Conservation (phyloP, 768 basidiomycete genomes). For the Amanita rubescens region DNA sequence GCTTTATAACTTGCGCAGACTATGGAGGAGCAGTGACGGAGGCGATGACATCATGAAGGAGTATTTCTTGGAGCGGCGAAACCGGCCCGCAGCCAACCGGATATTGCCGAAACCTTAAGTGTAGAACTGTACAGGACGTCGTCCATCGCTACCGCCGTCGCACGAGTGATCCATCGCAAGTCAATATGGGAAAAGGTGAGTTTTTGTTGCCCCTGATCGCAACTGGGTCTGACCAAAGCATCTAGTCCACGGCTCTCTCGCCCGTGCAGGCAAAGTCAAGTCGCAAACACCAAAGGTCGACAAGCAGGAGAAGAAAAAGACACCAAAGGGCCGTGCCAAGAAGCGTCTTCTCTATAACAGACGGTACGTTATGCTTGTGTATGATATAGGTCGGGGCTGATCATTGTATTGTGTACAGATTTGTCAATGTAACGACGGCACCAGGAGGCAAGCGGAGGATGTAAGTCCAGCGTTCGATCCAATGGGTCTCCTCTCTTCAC, state of each 20-base stretch:
- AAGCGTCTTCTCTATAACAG: constrained; percentile 93
- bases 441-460: constrained; percentile 94
- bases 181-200: constrained; percentile 72
- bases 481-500: not conserved
- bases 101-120: constrained; percentile 17
- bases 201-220: constrained; percentile 10
- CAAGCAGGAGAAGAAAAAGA: constrained; percentile 99
- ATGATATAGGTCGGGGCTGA: not conserved
- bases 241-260: constrained; percentile 98
- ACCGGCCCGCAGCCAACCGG: not conserved
- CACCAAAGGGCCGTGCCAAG: constrained; percentile 94
- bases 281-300: constrained; percentile 98
- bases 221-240: not conserved
- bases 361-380: constrained; percentile 44
- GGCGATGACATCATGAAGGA: constrained; percentile 2
- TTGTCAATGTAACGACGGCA: constrained; percentile 88
- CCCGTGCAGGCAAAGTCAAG: constrained; percentile 99
- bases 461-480: constrained; percentile 48
- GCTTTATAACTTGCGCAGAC: not conserved
- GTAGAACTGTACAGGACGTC: constrained; percentile 35
- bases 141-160: constrained; percentile 22
- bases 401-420: constrained; percentile 34
- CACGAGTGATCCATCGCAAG: constrained; percentile 41
- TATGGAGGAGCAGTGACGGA: not conserved
- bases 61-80: not conserved